Conservation (phyloP, 352 stramenopile species). For the Pythium monospermum region DNA sequence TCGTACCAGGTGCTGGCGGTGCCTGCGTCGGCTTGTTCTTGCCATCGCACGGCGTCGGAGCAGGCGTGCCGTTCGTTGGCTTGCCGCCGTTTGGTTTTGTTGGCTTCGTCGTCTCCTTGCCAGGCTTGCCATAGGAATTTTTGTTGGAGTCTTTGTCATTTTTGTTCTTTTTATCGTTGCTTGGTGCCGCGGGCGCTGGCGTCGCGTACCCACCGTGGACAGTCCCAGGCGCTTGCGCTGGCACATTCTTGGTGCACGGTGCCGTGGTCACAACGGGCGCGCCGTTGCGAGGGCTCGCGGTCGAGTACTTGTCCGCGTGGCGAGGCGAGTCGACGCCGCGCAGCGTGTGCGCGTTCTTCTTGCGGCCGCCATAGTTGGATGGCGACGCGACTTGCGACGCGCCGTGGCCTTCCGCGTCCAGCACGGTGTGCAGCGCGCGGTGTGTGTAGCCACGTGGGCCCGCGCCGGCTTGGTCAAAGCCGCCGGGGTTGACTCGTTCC, state of each 20-base stretch:
- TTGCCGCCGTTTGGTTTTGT: neutral
- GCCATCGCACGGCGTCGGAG: slow-evolving; percentile 8
- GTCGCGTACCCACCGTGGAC: no score
- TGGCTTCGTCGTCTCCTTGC: slow-evolving; percentile 5
- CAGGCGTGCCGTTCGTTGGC: neutral
- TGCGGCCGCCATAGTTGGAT: slow-evolving; percentile 31
- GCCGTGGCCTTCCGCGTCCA: slow-evolving; percentile 19
- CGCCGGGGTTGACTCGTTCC: slow-evolving; percentile 22
- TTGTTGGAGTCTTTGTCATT: slow-evolving; percentile 3
- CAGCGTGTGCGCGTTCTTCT: slow-evolving; percentile 27
- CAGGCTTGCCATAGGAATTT: slow-evolving; percentile 10
- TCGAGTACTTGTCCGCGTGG: slow-evolving; percentile 33
- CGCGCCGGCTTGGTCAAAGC: slow-evolving; percentile 13
- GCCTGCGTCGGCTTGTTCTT: slow-evolving; percentile 1
- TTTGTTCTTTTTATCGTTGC: slow-evolving; percentile 2
- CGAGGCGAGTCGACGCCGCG: slow-evolving; percentile 37
- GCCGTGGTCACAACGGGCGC: slow-evolving; percentile 12
- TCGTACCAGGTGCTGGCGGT: neutral
- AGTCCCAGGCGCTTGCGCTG: no score
- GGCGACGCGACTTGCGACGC: slow-evolving; percentile 27
- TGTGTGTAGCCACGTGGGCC: slow-evolving; percentile 25
- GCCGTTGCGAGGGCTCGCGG: slow-evolving; percentile 27
- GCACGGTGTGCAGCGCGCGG: slow-evolving; percentile 22
- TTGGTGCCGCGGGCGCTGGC: neutral
- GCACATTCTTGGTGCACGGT: slow-evolving; percentile 20